phyloP scores from a whole-genome alignment of 2,329 filamentous ascomycete genomes.

The Fusarium euwallaceae region DNA sequence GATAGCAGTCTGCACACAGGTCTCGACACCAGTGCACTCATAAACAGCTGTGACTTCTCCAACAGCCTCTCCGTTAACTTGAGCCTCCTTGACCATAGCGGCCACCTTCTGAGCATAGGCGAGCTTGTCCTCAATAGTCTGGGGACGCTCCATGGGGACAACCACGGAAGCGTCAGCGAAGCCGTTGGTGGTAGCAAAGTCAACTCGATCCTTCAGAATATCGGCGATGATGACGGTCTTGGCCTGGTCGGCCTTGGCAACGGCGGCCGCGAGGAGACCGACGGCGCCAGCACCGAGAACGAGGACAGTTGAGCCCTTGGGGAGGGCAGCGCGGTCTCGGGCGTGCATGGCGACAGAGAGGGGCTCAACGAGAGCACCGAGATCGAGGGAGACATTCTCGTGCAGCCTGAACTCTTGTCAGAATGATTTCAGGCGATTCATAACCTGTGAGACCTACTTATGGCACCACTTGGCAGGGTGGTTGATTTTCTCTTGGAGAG shows the following conservation, averaged over 20 bases:
- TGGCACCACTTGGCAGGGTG: constrained; percentile 70
- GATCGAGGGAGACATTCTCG: constrained; percentile 59
- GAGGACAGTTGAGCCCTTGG: constrained; percentile 59
- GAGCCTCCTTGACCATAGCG: constrained; percentile 54
- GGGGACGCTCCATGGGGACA: constrained; percentile 63
- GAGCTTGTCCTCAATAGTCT: constrained; percentile 66
- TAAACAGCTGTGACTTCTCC: constrained; percentile 77
- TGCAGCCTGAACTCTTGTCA: constrained; percentile 57
- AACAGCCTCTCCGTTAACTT: constrained; percentile 60
- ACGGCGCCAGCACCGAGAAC: constrained; percentile 73
- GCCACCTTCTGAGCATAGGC: constrained; percentile 65
- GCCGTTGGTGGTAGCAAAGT: constrained; percentile 68
- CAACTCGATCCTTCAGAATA: constrained; percentile 67
- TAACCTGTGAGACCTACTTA: constrained; percentile 55
- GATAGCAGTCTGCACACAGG: constrained; percentile 80
- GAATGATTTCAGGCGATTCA: neutral
- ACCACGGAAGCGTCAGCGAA: constrained; percentile 67
- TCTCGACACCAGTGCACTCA: constrained; percentile 84
- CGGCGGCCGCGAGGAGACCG: constrained; percentile 70
- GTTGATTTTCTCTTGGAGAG: constrained; percentile 68
- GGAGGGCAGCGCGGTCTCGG: constrained; percentile 59
- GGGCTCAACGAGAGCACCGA: constrained; percentile 71
- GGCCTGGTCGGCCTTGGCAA: constrained; percentile 63
- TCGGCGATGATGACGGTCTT: constrained; percentile 66
- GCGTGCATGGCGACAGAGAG: constrained; percentile 72